Base-by-base conservation (phyloP, 352 stramenopile genomes). In the Pythium rishiriense region DNA sequence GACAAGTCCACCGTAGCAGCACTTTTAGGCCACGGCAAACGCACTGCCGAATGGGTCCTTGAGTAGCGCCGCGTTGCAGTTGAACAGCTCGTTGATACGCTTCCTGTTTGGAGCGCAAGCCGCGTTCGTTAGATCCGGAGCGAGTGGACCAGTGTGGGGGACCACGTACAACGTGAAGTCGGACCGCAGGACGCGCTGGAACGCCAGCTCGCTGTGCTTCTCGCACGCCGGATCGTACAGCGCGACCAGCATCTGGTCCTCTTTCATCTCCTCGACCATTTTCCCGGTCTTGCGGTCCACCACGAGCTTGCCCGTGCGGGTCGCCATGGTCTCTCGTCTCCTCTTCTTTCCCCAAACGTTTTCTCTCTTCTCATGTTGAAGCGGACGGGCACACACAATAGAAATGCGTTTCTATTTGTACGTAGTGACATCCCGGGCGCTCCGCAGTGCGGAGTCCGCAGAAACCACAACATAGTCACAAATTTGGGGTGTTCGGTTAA, bases 1-100 rank as follows among this genome's bases (percentile, higher is more conserved):
- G 11, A 52, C 26, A 5, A 14, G 6, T 7, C 39, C 7, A 14
- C 19, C 5, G n/a, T 19, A 22, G 39, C 4, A 46, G 14, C 4
- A 19, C 7, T 19, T 19, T 11, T 25, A 26, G 15, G 12, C 15
- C 11, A 46, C 7, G 21, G 22, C 31, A 47, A 11, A 75, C 73
- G 21, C 75, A 90, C 80, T 90, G 31, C 74, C 75, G 29, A 89
- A 90, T 17, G 77, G 77, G 42, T 91, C 83, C 39, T 88, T 88
- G 9, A 88, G 57, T 10, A 87, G 60, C 19, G 76, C 70, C 0
- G 83, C 83, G 31, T 89, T 87, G 73, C 83, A 91, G 4, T 75
- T 51, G 42, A 91, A 91, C 29, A 87, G 59, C 43, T 71, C 22
- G 42, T 90, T 90, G 50, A 91, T 84, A 22, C 47, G 51, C 11